A percentile compares a stretch with the other conserved stretches of the same genome.
These are phyloP conservation scores for Lathyrus tuberosus DNA, from an alignment of 306 rosid genomes.

Conservation along the genomic window DNA sequence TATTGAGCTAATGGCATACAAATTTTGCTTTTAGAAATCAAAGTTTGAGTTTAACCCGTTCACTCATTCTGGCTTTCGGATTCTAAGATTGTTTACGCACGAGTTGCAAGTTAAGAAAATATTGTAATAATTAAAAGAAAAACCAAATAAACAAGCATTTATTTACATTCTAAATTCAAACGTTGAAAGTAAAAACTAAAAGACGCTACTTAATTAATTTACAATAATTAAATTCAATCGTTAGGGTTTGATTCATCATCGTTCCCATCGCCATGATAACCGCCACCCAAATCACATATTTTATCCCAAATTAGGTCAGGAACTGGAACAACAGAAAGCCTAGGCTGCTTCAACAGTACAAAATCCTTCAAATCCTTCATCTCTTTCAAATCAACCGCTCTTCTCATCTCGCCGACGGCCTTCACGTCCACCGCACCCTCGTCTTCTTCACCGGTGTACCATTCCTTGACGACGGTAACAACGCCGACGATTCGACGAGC, in stretches of 20 bases:
- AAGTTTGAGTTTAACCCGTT: no score
- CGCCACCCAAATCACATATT: slow-evolving; percentile 71
- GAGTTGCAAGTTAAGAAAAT: no score
- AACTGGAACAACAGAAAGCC: slow-evolving; percentile 82
- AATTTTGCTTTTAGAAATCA: no score
- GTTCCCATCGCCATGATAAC: slow-evolving; percentile 70
- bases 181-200: neutral
- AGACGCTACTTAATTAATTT: neutral
- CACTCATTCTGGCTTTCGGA: no score
- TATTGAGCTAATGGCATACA: no score
- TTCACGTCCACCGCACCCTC: slow-evolving; percentile 68
- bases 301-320: slow-evolving; percentile 52
- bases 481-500: slow-evolving; percentile 84
- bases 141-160: no score
- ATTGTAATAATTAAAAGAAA: no score
- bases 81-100: no score
- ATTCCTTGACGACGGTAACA: slow-evolving; percentile 59
- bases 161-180: neutral
- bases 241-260: neutral
- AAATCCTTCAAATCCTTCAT: slow-evolving; percentile 69
- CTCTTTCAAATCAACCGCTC: slow-evolving; percentile 69
- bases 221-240: neutral
- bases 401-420: slow-evolving; percentile 80
- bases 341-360: slow-evolving; percentile 65
- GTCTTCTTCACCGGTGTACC: slow-evolving; percentile 47